Percentiles rank a stretch among this genome's conserved stretches.
Conservation (phyloP, 176 grass and related monocot species). For the Metroxylon sagu region DNA sequence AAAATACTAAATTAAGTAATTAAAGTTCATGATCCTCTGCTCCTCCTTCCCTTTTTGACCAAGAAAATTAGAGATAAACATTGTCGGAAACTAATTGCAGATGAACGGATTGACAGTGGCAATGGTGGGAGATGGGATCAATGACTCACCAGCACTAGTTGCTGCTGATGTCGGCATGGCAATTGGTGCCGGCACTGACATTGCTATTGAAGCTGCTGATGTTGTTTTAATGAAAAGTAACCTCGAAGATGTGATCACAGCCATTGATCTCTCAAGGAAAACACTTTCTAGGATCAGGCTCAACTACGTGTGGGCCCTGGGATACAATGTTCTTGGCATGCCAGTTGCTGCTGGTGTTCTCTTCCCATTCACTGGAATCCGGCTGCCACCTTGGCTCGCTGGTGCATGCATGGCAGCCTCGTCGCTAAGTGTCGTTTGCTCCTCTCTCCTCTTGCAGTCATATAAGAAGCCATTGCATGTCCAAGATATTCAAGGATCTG, state of each 20-base stretch:
- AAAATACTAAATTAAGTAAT: too few relatives aligned
- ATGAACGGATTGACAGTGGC: slow-evolving; percentile 67
- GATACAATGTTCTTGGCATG: slow-evolving; percentile 81
- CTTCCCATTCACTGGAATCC: slow-evolving; percentile 66
- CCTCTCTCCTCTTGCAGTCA: slow-evolving; percentile 75
- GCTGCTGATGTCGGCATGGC: slow-evolving; percentile 85
- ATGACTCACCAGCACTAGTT: slow-evolving; percentile 70
- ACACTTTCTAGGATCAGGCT: slow-evolving; percentile 63
- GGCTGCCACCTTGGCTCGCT: slow-evolving; percentile 80
- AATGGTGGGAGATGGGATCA: slow-evolving; percentile 90
- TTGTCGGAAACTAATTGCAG: slow-evolving; percentile 16
- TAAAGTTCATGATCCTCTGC: too few relatives aligned
- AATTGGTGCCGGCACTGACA: slow-evolving; percentile 73
- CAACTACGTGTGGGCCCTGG: slow-evolving; percentile 90
- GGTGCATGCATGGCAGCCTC: slow-evolving; percentile 91
- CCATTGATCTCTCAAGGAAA: slow-evolving; percentile 86
- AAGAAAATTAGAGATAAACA: too few relatives aligned
- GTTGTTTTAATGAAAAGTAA: slow-evolving; percentile 84
- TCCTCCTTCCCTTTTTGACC: too few relatives aligned
- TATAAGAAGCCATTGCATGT: slow-evolving; percentile 70
- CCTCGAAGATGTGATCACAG: slow-evolving; percentile 79
- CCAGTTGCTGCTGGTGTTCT: slow-evolving; percentile 62
- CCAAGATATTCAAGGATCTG: slow-evolving; percentile 13
- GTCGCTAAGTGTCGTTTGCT: slow-evolving; percentile 86
- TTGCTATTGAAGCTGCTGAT: slow-evolving; percentile 84